These are phyloP conservation scores for Collybiopsis luxurians DNA, from an alignment of 768 basidiomycete genomes.

Conservation along the genomic window DNA sequence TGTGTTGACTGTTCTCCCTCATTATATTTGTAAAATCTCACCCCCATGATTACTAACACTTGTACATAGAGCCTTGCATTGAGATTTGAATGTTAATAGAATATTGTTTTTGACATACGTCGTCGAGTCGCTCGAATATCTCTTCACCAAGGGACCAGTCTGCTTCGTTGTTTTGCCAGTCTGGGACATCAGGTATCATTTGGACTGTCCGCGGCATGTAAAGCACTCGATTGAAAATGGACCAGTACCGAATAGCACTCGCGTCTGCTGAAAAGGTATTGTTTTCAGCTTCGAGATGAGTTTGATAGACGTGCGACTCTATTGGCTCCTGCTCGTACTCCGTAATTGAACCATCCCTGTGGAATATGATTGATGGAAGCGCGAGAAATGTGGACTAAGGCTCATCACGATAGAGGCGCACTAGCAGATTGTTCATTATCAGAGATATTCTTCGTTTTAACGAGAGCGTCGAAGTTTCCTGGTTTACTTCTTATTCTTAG, in stretches of 20 bases:
- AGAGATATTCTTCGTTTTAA: constrained; percentile 38
- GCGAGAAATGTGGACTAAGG: too few species aligned
- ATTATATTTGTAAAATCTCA: too few species aligned
- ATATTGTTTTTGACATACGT: constrained; percentile 35
- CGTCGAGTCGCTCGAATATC: constrained; percentile 49
- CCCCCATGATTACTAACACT: too few species aligned
- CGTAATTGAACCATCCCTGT: constrained; percentile 47
- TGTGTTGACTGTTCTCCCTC: too few species aligned
- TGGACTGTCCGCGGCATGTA: constrained; percentile 68
- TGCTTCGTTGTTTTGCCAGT: constrained; percentile 50
- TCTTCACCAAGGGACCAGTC: constrained; percentile 58
- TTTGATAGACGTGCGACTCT: constrained; percentile 54
- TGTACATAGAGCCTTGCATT: constrained; percentile 47
- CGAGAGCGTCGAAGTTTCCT: constrained; percentile 69
- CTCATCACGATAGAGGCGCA: constrained; percentile 10
- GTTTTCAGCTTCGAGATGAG: constrained; percentile 21
- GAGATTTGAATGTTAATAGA: background rate
- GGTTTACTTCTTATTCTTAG: background rate
- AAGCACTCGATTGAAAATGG: constrained; percentile 63
- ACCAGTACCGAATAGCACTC: constrained; percentile 57
- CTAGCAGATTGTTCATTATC: constrained; percentile 21
- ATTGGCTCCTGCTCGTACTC: constrained; percentile 55
- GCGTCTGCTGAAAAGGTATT: constrained; percentile 10
- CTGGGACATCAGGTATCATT: constrained; percentile 53
- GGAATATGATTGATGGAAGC: constrained; percentile 1